Percentiles rank a stretch among this genome's conserved stretches.
phyloP scores from a whole-genome alignment of 1,139 yeast species.

The Magnusiomyces suaveolens region DNA sequence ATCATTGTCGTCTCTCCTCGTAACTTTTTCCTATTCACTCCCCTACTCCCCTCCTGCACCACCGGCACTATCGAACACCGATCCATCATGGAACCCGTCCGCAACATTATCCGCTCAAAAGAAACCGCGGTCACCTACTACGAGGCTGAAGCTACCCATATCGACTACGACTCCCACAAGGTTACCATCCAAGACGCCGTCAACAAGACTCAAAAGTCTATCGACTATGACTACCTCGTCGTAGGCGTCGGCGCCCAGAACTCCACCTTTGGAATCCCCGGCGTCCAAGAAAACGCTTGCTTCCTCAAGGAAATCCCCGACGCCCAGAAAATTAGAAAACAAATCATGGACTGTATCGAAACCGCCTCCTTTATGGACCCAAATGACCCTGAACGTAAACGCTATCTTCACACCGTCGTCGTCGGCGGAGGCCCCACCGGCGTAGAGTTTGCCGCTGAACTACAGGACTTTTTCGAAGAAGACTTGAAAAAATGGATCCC shows the following conservation, averaged over 20 bases:
- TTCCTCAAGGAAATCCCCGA: constrained; percentile 83
- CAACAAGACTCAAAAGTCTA: constrained; percentile 15
- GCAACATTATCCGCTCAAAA: constrained; percentile 61
- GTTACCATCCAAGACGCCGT: constrained; percentile 46
- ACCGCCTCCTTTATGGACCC: constrained; percentile 69
- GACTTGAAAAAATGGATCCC: constrained; percentile 88
- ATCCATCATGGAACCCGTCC: constrained; percentile 80
- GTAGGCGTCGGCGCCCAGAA: constrained; percentile 91
- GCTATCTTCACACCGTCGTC: constrained; percentile 72
- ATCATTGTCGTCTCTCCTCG: constrained; percentile 88
- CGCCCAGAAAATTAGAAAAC: constrained; percentile 64
- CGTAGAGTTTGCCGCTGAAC: constrained; percentile 91
- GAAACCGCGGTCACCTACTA: constrained; percentile 74
- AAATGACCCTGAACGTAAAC: constrained; percentile 68
- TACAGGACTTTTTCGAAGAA: constrained; percentile 88
- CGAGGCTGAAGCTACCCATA: constrained; percentile 83
- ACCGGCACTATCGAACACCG: constrained; percentile 88
- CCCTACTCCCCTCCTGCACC: constrained; percentile 85
- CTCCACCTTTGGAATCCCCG: constrained; percentile 87
- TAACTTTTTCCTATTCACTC: constrained; percentile 90
- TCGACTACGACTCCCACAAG: constrained; percentile 58
- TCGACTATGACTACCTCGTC: constrained; percentile 67
- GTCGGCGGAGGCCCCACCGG: constrained; percentile 98
- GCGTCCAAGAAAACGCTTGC: constrained; percentile 78
- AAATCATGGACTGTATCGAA: constrained; percentile 72